A percentile compares a stretch with the other conserved stretches of the same genome.
These are phyloP conservation scores for Aspergillus ruber DNA, from an alignment of 2,329 filamentous ascomycete species.

Conservation along the genomic window DNA sequence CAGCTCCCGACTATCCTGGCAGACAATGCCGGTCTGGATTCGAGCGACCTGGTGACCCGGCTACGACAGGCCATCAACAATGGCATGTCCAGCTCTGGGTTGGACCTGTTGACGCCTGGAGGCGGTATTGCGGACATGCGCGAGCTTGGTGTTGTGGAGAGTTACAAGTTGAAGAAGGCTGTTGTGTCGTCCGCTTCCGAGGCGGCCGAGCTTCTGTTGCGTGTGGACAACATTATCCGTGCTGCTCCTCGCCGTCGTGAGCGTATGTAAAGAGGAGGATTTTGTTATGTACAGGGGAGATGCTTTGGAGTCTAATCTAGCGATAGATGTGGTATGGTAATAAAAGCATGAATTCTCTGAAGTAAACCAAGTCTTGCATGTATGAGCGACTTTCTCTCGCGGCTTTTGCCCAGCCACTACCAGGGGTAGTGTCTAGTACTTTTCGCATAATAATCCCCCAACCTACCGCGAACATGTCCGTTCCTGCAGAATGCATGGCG, in stretches of 20 bases:
- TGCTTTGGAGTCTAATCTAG: no score
- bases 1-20: conserved; percentile 95
- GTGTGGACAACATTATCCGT: conserved; percentile 97
- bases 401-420: no score
- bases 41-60: conserved; percentile 84
- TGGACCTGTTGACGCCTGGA: conserved; percentile 82
- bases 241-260: conserved; percentile 79
- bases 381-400: no score
- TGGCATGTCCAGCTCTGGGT: conserved; percentile 82
- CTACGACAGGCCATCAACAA: conserved; percentile 92
- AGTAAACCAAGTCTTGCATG: no score
- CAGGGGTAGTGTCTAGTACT: no score
- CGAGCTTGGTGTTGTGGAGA: conserved; percentile 89
- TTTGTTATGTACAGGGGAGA: not conserved
- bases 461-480: no score
- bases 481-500: no score
- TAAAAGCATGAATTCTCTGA: no score
- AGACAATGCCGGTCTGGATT: conserved; percentile 95
- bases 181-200: conserved; percentile 95
- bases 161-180: conserved; percentile 97
- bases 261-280: conserved; percentile 51
- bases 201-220: conserved; percentile 87
- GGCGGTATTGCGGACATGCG: conserved; percentile 95
- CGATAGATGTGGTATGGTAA: no score
- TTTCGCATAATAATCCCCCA: no score